Percentiles rank a stretch among this genome's conserved stretches.
Evolutionary conservation across 108 stramenopile species (phyloP).

Genomic region (Skeletonema tropicum): DNA sequence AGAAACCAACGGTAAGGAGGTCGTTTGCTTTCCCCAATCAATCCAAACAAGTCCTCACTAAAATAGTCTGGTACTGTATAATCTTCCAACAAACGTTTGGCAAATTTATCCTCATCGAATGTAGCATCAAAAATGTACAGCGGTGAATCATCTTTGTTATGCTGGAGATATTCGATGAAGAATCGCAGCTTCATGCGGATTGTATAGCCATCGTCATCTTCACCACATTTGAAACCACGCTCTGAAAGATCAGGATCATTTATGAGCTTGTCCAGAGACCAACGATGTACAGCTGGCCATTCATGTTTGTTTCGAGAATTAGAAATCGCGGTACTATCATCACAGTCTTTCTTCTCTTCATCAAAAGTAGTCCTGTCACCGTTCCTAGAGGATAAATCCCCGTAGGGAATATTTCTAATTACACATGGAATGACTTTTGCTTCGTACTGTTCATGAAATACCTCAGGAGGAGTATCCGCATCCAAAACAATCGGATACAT

Average conservation of each 20-base stretch:
- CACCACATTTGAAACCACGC: slow-evolving; percentile 92
- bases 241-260: slow-evolving; percentile 54
- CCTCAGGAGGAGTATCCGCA: slow-evolving; percentile 50
- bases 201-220: slow-evolving; percentile 94
- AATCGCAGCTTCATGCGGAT: slow-evolving; percentile 90
- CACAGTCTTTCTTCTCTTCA: slow-evolving; percentile 30
- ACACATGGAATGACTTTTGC: slow-evolving; percentile 63
- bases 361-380: slow-evolving; percentile 5
- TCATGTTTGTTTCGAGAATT: neutral
- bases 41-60: slow-evolving; percentile 90
- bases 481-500: slow-evolving; percentile 68
- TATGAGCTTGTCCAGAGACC: slow-evolving; percentile 59
- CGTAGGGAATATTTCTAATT: slow-evolving; percentile 71
- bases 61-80: slow-evolving; percentile 94
- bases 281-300: slow-evolving; percentile 71
- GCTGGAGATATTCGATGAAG: slow-evolving; percentile 84
- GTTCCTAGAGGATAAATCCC: slow-evolving; percentile 8
- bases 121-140: slow-evolving; percentile 97
- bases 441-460: slow-evolving; percentile 72
- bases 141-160: slow-evolving; percentile 94
- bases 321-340: slow-evolving; percentile 1
- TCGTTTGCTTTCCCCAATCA: slow-evolving; percentile 90
- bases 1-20: slow-evolving; percentile 99
- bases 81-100: slow-evolving; percentile 65
- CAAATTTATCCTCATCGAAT: slow-evolving; percentile 85